Conservation (phyloP, 148 eudicot genomes). For the Pharnaceum exiguum region DNA sequence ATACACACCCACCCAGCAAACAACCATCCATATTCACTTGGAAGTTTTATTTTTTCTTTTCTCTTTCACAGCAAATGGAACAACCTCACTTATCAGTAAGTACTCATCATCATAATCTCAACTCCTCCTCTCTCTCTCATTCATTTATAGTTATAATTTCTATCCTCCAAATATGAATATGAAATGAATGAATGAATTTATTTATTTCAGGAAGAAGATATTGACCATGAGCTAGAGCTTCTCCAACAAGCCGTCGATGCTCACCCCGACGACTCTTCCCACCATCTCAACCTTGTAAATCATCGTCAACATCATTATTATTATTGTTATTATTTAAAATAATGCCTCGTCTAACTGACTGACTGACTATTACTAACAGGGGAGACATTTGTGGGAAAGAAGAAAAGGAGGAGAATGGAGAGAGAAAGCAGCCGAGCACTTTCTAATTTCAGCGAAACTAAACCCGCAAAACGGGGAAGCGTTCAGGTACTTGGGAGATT, state of each 20-base stretch:
- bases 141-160: too few relatives aligned
- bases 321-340: neutral
- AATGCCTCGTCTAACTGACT: neutral
- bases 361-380: constrained; percentile 33
- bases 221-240: constrained; percentile 19
- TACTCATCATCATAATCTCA: too few relatives aligned
- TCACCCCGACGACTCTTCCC: constrained; percentile 58
- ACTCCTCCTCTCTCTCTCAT: too few relatives aligned
- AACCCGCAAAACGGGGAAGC: constrained; percentile 67
- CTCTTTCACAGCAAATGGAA: too few relatives aligned
- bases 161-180: neutral
- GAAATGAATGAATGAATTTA: too few relatives aligned
- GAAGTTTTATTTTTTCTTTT: too few relatives aligned
- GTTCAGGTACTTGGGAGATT: constrained; percentile 81
- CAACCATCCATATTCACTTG: too few relatives aligned
- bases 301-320: neutral
- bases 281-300: constrained; percentile 52
- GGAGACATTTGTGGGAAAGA: constrained; percentile 60
- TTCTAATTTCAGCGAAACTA: constrained; percentile 67
- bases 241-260: constrained; percentile 45
- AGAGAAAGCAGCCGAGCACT: constrained; percentile 79
- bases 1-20: too few relatives aligned
- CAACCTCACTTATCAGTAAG: too few relatives aligned
- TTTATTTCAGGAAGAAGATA: constrained; percentile 35
- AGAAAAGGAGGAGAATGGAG: constrained; percentile 47